These are phyloP conservation scores for Yamadazyma tumulicola DNA, from an alignment of 805 yeast species.

Conservation along the genomic window DNA sequence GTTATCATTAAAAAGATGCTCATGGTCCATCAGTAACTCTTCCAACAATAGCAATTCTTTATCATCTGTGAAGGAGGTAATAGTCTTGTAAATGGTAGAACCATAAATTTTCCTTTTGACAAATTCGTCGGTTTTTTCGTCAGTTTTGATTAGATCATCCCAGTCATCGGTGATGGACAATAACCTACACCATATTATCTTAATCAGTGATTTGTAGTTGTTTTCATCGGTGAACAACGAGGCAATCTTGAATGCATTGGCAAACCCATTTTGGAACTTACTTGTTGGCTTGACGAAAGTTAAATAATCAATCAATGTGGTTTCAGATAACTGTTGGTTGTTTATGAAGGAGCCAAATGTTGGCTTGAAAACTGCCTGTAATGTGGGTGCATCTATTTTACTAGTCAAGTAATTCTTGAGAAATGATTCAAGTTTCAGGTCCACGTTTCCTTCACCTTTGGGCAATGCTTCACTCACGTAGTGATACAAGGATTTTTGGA, in stretches of 20 bases:
- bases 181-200: slow-evolving; percentile 56
- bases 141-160: slow-evolving; percentile 33
- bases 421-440: slow-evolving; percentile 13
- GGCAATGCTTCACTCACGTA: slow-evolving; percentile 10
- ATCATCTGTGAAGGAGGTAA: slow-evolving; percentile 21
- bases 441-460: slow-evolving; percentile 7
- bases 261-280: slow-evolving; percentile 19
- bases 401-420: slow-evolving; percentile 16
- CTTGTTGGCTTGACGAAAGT: slow-evolving; percentile 39
- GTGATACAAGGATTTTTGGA: slow-evolving; percentile 39
- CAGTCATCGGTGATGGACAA: slow-evolving; percentile 50
- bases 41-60: slow-evolving; percentile 10
- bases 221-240: slow-evolving; percentile 33
- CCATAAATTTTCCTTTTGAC: slow-evolving; percentile 36
- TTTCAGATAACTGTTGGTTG: slow-evolving; percentile 36
- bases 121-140: slow-evolving; percentile 40
- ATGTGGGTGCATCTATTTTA: slow-evolving; percentile 9
- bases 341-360: slow-evolving; percentile 28
- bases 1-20: slow-evolving; percentile 7
- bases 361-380: slow-evolving; percentile 16
- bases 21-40: slow-evolving; percentile 10
- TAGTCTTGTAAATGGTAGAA: slow-evolving; percentile 45
- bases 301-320: slow-evolving; percentile 50
- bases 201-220: slow-evolving; percentile 18
- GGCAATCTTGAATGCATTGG: slow-evolving; percentile 50